A percentile compares a stretch with the other conserved stretches of the same genome.
These are phyloP conservation scores for Sindora glabra DNA, from an alignment of 306 rosid species.

Conservation along the genomic window DNA sequence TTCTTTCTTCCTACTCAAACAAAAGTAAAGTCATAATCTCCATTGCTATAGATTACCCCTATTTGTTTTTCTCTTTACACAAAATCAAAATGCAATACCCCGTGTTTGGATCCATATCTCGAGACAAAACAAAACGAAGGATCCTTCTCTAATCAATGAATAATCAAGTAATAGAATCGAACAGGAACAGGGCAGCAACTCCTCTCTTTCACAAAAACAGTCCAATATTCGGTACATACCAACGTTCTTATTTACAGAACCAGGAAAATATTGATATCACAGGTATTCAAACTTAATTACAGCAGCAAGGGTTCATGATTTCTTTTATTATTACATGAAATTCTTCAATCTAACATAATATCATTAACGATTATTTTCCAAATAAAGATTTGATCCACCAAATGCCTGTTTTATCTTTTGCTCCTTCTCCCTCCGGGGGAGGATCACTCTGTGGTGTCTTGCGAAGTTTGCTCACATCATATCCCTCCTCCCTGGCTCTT, in stretches of 20 bases:
- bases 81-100: too few relatives aligned
- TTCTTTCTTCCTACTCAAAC: too few relatives aligned
- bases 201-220: neutral
- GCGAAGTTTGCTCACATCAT: constrained; percentile 82
- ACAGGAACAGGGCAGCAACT: too few relatives aligned
- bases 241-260: neutral
- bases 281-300: constrained; percentile 10
- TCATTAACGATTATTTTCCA: constrained; percentile 38
- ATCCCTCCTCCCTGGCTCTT: constrained; percentile 55
- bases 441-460: constrained; percentile 73
- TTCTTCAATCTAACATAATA: neutral
- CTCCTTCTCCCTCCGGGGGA: constrained; percentile 57
- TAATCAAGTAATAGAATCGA: too few relatives aligned
- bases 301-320: too few relatives aligned
- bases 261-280: neutral
- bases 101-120: too few relatives aligned
- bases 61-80: too few relatives aligned
- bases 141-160: too few relatives aligned
- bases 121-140: too few relatives aligned
- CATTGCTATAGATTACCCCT: too few relatives aligned
- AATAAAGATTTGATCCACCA: constrained; percentile 75
- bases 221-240: too few relatives aligned
- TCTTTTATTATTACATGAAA: constrained; percentile 12
- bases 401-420: constrained; percentile 60
- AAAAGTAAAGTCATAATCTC: too few relatives aligned